Evolutionary conservation across 228 moss, liverwort and hornwort species (phyloP).

Genomic region (Sphagnum magellanicum): DNA sequence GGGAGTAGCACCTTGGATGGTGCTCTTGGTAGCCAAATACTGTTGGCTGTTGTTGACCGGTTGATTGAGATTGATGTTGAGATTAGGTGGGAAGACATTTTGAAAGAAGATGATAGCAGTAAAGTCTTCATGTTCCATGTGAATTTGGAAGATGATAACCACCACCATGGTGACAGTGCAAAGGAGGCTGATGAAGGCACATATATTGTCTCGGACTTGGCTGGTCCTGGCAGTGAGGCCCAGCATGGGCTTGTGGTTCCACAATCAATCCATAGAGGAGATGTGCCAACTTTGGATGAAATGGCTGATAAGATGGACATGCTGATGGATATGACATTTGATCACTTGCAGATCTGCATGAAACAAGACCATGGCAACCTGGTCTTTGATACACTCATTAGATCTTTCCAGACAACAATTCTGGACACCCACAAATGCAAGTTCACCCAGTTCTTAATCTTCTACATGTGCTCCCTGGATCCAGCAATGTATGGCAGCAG

Average conservation of each 20-base stretch:
- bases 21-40: constrained; percentile 53
- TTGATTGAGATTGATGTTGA: constrained; percentile 96
- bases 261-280: constrained; percentile 14
- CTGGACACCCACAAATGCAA: constrained; percentile 90
- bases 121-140: constrained; percentile 95
- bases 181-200: constrained; percentile 36
- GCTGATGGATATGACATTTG: constrained; percentile 89
- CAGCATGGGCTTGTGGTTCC: constrained; percentile 46
- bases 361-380: constrained; percentile 42
- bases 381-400: constrained; percentile 60
- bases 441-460: constrained; percentile 89
- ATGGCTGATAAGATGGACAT: constrained; percentile 98
- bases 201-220: constrained; percentile 31
- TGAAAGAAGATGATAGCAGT: constrained; percentile 70
- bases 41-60: constrained; percentile 74
- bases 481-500: constrained; percentile 67
- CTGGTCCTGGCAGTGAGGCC: constrained; percentile 79
- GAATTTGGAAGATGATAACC: constrained; percentile 83
- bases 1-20: constrained; percentile 48
- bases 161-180: constrained; percentile 15
- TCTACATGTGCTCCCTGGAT: constrained; percentile 80
- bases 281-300: constrained; percentile 68
- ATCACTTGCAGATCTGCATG: constrained; percentile 56
- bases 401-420: constrained; percentile 79
- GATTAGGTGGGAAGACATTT: constrained; percentile 95